Percentiles rank a stretch among this genome's conserved stretches.
These are phyloP conservation scores for Rhazya stricta DNA, from an alignment of 257 asterid genomes.

Conservation along the genomic window DNA sequence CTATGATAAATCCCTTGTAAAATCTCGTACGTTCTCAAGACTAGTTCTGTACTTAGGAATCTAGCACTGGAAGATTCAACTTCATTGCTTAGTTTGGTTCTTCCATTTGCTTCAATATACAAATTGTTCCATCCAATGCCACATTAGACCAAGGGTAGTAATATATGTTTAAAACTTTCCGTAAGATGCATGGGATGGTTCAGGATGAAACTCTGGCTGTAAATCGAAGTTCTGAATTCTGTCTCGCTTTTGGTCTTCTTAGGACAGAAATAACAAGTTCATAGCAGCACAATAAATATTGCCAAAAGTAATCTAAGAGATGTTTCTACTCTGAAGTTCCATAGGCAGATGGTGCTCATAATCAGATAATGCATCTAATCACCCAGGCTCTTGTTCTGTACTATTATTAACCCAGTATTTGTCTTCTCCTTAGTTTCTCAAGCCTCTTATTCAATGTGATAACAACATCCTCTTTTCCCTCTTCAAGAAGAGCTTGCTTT, in stretches of 20 bases:
- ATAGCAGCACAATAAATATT: neutral
- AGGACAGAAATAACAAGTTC: neutral
- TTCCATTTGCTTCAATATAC: neutral
- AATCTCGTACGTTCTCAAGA: neutral
- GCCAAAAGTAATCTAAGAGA: neutral
- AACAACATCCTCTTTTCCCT: slow-evolving; percentile 51
- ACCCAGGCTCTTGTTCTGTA: neutral
- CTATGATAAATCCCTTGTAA: neutral
- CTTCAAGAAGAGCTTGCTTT: slow-evolving; percentile 52
- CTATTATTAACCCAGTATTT: slow-evolving; percentile 32
- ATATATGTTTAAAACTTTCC: neutral
- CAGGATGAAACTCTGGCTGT: neutral
- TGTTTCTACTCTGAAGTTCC: neutral
- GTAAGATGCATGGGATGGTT: neutral
- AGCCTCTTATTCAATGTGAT: slow-evolving; percentile 36
- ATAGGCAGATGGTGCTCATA: neutral
- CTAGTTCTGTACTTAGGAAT: neutral
- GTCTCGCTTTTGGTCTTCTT: neutral
- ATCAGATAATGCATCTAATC: neutral
- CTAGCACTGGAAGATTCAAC: neutral
- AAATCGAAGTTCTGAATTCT: too few relatives aligned
- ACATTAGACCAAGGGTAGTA: neutral
- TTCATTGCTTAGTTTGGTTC: neutral
- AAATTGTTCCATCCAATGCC: neutral
- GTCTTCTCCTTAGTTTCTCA: slow-evolving; percentile 44